Percentiles rank a stretch among this genome's conserved stretches.
phyloP scores from a whole-genome alignment of 202 grass and related monocot genomes.

The Brachypodium distachyon region DNA sequence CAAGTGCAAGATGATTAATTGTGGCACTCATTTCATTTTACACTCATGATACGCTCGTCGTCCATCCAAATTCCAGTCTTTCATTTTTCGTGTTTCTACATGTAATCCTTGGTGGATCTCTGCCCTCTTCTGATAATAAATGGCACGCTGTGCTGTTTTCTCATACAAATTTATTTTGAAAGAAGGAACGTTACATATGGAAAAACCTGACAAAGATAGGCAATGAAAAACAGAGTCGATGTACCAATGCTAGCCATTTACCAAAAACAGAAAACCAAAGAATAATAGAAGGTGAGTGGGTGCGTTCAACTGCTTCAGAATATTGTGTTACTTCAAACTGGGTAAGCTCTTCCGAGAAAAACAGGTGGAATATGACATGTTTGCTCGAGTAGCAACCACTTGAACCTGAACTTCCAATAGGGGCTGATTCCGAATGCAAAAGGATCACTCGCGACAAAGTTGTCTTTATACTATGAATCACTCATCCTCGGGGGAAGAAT shows the following conservation, averaged over 20 bases:
- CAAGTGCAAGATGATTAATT: neutral
- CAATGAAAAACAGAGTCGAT: neutral
- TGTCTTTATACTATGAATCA: neutral
- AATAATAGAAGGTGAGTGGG: neutral
- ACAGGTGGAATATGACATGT: neutral
- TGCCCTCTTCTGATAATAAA: too few relatives aligned
- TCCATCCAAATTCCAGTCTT: too few relatives aligned
- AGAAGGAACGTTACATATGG: neutral
- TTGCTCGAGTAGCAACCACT: conserved; percentile 2
- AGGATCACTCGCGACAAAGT: neutral
- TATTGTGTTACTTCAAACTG: neutral
- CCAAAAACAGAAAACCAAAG: neutral
- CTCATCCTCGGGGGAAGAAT: too few relatives aligned
- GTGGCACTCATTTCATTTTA: neutral
- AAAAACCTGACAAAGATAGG: neutral
- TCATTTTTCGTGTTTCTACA: too few relatives aligned
- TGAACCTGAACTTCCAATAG: neutral
- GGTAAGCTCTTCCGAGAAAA: neutral
- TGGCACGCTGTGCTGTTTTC: too few relatives aligned
- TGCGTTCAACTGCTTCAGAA: neutral
- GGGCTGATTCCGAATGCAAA: neutral
- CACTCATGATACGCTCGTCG: too few relatives aligned
- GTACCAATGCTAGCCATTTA: neutral
- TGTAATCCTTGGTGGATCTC: too few relatives aligned
- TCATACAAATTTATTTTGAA: neutral